Base-by-base conservation (phyloP, 768 basidiomycete genomes). In the Inosperma sp. region DNA sequence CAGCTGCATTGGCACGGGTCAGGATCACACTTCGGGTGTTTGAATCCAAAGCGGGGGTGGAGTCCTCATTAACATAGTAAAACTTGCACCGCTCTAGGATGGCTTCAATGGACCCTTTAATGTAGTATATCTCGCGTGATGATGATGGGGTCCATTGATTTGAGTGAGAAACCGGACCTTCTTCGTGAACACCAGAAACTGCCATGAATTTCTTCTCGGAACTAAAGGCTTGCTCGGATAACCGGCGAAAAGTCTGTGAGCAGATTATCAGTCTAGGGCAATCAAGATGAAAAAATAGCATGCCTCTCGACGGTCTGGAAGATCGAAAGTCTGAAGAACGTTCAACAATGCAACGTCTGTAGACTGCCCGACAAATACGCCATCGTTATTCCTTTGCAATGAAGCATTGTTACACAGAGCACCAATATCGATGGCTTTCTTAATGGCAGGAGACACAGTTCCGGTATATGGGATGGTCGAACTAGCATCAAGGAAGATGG, bases 171-270 rank as follows among this genome's bases (percentile, higher is more conserved):
- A 44, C 51, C 5, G 62, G 26, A 7, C 66, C 52, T 19, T 77
- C 72, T 29, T 66, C 68, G 60, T 90, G 82, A 8, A 80, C 66
- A 9, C 94, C 94, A 44, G 83, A 85, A 54, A 97, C 83, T 12
- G 88, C 88, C 90, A 97, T 96, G 66, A 78, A 92, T 67, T 97
- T 97, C 51, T 83, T 79, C 55, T 98, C 94, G 14, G 95, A 97
- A 66, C 79, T 91, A 79, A 98, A 98, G 0, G 94, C 83, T 40
- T 82, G 79, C 63, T 98, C 94, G 8, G 78, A 79, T n/a, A 77
- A 66, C 21, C 88, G 82, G 44, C 75, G 79, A 63, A 91, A 90
- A 0, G 74, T 65, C 88, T 89, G n/a, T 53, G 30, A 34, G 10
- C n/a, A 30, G 23, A 26, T 48, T n/a, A 45, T 43, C n/a, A 7